Base-by-base conservation (phyloP, 495 filamentous ascomycete species). In the Penicillium antarcticum region DNA sequence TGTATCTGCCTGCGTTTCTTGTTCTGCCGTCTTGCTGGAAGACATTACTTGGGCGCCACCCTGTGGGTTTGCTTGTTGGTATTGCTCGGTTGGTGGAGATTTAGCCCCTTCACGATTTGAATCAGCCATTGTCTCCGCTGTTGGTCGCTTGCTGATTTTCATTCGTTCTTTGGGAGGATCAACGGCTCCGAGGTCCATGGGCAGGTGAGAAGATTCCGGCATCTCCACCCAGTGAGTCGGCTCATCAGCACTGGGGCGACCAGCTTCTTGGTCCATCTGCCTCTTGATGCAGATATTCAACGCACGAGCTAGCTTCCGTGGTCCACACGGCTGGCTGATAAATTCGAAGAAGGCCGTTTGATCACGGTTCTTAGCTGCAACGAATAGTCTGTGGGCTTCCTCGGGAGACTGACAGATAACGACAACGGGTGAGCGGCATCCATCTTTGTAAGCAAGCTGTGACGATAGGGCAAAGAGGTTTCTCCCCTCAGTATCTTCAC, bases 271-370 rank as follows among this genome's bases (percentile, higher is more conserved):
- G 14, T 58, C 45, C 0, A 16, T 36, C 29, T 46, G 48, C n/a
- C 63, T 62, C 33, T 62, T 58, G 19, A 66, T 54, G 40, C 66
- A 69, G 9, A 65, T 41, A 19, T 58, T 34, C 32, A 69, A 17
- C 1, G 66, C 57, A 0, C 54, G 52, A 5, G 57, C 61, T 3
- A 69, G 26, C 19, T 69, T 69, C 2, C 56, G 55, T 0, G 66
- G 66, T 3, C 66, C 66, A 49, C 63, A 69, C 1, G 66, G 66
- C 37, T 69, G 66, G 41, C 63, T 67, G 24, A 69, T 58, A 21
- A 69, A 69, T 18, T 69, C 63, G 23, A 64, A 55, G 14, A 54
- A 36, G 1, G 48, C n/a, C n/a, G 39, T 17, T 11, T 56, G 12
- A 1, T 21, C 45, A 1, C 41, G 49, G 23, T 48, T 58, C n/a